phyloP scores from a whole-genome alignment of 2,329 filamentous ascomycete species.

The Aureobasidium sp. region DNA sequence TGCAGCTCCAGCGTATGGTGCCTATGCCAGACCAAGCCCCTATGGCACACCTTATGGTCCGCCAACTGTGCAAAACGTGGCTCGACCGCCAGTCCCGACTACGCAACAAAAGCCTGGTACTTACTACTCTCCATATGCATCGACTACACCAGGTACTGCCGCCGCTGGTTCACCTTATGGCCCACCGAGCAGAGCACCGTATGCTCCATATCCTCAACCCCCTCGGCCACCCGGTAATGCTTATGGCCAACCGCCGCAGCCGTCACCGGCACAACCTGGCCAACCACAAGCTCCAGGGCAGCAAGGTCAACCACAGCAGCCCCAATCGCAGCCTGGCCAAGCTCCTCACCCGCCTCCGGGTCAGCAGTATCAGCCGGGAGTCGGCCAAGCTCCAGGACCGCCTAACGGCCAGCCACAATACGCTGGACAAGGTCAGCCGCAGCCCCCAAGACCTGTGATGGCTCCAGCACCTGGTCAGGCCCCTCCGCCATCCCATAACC shows the following conservation, averaged over 20 bases:
- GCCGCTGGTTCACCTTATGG: conserved; percentile 17
- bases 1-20: conserved; percentile 15
- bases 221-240: not conserved
- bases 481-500: conserved; percentile 13
- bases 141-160: conserved; percentile 16
- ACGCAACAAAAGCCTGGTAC: conserved; percentile 17
- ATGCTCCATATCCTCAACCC: conserved; percentile 14
- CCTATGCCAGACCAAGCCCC: conserved; percentile 18
- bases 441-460: conserved; percentile 8
- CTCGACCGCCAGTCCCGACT: conserved; percentile 15
- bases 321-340: not conserved
- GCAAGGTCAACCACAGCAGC: not conserved
- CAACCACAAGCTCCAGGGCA: conserved; percentile 5
- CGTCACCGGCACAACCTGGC: conserved; percentile 1
- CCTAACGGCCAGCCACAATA: conserved; percentile 6
- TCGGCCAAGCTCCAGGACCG: not conserved
- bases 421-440: not conserved
- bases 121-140: conserved; percentile 20
- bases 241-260: conserved; percentile 3
- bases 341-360: not conserved
- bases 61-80: conserved; percentile 15
- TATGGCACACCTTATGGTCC: conserved; percentile 18
- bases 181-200: conserved; percentile 16
- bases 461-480: not conserved
- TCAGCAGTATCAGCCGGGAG: not conserved